Evolutionary conservation across 106 monocot genomes (phyloP).

Genomic region (Allium sativum): DNA sequence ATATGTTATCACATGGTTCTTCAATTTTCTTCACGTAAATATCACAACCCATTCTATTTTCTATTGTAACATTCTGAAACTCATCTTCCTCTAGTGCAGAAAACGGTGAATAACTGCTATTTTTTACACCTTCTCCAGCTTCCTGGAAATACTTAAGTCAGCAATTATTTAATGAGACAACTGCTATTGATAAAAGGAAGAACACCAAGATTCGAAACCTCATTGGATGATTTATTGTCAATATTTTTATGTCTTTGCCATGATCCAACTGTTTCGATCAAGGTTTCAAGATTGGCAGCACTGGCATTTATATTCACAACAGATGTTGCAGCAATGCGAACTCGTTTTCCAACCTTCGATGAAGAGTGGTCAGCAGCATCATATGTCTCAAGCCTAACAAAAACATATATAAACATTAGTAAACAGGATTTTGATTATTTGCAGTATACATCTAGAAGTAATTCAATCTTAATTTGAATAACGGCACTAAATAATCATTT

Average conservation of each 20-base stretch:
- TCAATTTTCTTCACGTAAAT: slow-evolving; percentile 59
- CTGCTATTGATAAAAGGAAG: neutral
- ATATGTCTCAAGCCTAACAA: slow-evolving; percentile 79
- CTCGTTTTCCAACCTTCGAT: slow-evolving; percentile 59
- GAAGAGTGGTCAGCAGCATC: slow-evolving; percentile 33
- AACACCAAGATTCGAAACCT: slow-evolving; percentile 28
- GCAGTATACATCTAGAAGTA: too few relatives aligned
- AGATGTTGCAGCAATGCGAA: slow-evolving; percentile 78
- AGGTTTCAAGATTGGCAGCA: slow-evolving; percentile 68
- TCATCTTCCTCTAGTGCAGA: slow-evolving; percentile 96
- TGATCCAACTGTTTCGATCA: slow-evolving; percentile 55
- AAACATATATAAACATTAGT: neutral
- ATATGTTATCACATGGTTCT: slow-evolving; percentile 36
- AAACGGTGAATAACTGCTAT: slow-evolving; percentile 14
- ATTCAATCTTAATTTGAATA: too few relatives aligned
- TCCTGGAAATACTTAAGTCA: slow-evolving; percentile 40
- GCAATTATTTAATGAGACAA: neutral
- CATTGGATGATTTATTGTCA: slow-evolving; percentile 30
- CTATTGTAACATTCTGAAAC: slow-evolving; percentile 58
- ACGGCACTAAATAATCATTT: too few relatives aligned
- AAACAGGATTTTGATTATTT: too few relatives aligned
- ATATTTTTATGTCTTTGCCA: slow-evolving; percentile 61
- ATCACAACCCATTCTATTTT: slow-evolving; percentile 86
- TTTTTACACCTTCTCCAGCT: slow-evolving; percentile 22
- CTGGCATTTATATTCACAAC: slow-evolving; percentile 66